Evolutionary conservation across 2,329 filamentous ascomycete species (phyloP), one percentile per base, ranked within the genome.

Genomic region (Lomentospora prolificans): DNA sequence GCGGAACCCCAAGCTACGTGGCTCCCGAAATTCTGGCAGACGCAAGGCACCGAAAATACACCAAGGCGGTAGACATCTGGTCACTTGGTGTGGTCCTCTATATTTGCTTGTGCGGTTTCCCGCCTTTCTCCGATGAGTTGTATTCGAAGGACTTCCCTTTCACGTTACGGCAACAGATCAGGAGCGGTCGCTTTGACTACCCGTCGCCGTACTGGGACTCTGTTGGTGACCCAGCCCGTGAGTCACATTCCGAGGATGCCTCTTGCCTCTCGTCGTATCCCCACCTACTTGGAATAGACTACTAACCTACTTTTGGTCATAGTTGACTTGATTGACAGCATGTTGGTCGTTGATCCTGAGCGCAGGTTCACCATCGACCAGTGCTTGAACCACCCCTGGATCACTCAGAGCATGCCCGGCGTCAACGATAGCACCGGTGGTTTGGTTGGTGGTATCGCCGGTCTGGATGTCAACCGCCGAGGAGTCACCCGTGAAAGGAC

Each of bases 41-140:
- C 60, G 84, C 81, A 17, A 86, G 83, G 64, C 82, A 90, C 59
- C 85, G 94, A 61, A 88, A 88, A 66, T 99, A 99, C 72, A 96
- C 91, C 55, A 89, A 90, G 64, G 91, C 91, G 3, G 94, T 99
- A 8, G 94, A 99, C 67, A 79, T 97, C 44, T 97, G 94, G 94
- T 96, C 91, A 1, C 78, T 97, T 1, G 94, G 94, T n/a, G 94
- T 99, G 3, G 92, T 99, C 3, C 78, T 99, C 24, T 99, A 97
- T 71, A 97, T 97, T 63, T 96, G 90, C 67, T 80, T 97, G 4
- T 97, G 94, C 67, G 94, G 94, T 33, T 97, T 97, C 65, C 94
- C 92, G 3, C 94, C 94, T 0, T 99, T 99, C 71, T 95, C 90
- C 0, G 94, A 99, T 64, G 94, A 99, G 70, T 82, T 97, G 0